Conservation (phyloP, 1,284 basidiomycete genomes). For the Fomitopsis betulina region DNA sequence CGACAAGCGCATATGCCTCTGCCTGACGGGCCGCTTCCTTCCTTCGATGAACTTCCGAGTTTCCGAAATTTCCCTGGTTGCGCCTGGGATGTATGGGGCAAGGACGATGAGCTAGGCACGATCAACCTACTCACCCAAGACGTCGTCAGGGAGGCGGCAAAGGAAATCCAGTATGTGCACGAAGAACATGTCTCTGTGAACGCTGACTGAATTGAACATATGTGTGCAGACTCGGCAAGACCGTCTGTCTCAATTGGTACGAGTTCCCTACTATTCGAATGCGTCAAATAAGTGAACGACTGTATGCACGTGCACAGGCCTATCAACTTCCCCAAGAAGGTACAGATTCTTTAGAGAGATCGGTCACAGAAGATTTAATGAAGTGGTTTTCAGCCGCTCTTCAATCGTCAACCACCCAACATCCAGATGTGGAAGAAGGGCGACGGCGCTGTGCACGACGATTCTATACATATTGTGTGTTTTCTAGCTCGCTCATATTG, state of each 20-base stretch:
- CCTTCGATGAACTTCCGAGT: conserved; percentile 56
- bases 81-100: conserved; percentile 72
- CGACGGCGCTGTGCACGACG: conserved; percentile 42
- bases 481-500: neutral
- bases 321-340: conserved; percentile 62
- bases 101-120: conserved; percentile 66
- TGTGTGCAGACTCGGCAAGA: conserved; percentile 43
- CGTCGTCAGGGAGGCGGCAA: conserved; percentile 55
- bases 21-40: conserved; percentile 35
- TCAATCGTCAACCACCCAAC: conserved; percentile 48
- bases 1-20: neutral
- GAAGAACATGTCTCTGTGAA: neutral
- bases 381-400: conserved; percentile 42
- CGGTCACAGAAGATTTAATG: neutral
- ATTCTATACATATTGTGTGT: conserved; percentile 60
- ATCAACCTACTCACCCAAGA: conserved; percentile 65
- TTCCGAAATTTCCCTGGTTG: conserved; percentile 58
- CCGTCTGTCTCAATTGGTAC: conserved; percentile 60
- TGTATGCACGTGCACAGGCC: conserved; percentile 39
- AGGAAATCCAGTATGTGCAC: conserved; percentile 49
- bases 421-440: conserved; percentile 27
- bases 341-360: neutral
- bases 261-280: conserved; percentile 13
- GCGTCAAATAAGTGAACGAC: neutral
- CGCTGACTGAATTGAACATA: neutral